Percentiles rank a stretch among this genome's conserved stretches.
Evolutionary conservation across 129 eudicot species (phyloP).

Genomic region (Artemisia argyi): DNA sequence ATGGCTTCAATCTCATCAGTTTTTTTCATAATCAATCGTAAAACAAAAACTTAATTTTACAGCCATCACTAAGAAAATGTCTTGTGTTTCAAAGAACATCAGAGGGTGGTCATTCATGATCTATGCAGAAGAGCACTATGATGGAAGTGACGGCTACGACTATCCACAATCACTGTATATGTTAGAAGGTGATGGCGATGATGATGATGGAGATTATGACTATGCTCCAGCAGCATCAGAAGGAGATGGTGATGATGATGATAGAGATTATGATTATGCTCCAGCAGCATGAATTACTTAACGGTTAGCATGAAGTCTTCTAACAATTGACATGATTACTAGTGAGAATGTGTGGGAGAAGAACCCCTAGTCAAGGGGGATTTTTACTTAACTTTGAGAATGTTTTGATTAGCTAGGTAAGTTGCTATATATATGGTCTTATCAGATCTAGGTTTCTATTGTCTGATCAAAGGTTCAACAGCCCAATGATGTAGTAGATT

Average conservation of each 20-base stretch:
- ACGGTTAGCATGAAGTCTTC: neutral
- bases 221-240: conserved; percentile 19
- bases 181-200: conserved; percentile 29
- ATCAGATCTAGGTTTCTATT: too few species aligned
- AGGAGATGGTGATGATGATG: conserved; percentile 31
- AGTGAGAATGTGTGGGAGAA: too few species aligned
- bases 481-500: too few species aligned
- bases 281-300: conserved; percentile 33
- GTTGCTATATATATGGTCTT: too few species aligned
- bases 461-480: too few species aligned
- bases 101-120: neutral
- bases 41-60: neutral
- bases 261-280: conserved; percentile 36
- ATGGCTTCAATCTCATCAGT: neutral
- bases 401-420: too few species aligned
- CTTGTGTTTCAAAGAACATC: neutral
- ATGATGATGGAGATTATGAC: conserved; percentile 33
- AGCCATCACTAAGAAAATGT: neutral
- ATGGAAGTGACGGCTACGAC: neutral
- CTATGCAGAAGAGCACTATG: neutral
- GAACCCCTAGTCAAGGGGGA: too few species aligned
- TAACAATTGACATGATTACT: too few species aligned
- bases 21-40: neutral
- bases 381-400: too few species aligned
- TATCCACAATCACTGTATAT: neutral